These are phyloP conservation scores for Pythium aquatile DNA, from an alignment of 352 stramenopile genomes.

Conservation along the genomic window DNA sequence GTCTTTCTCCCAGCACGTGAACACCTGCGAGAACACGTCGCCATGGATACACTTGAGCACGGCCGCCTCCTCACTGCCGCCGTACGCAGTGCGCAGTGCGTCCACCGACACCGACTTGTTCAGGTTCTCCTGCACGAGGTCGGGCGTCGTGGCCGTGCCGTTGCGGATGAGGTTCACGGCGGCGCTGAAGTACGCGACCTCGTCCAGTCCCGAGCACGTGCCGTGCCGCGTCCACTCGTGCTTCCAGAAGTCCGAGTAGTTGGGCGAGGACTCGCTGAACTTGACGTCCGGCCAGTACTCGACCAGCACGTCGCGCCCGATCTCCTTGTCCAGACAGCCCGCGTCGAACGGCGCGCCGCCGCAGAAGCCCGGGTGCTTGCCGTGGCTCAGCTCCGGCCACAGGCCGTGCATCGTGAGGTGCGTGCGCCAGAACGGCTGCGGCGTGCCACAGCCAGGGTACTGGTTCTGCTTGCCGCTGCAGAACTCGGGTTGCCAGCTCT, in stretches of 20 bases:
- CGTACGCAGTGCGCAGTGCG: conserved; percentile 41
- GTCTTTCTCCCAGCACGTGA: conserved; percentile 83
- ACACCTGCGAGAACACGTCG: conserved; percentile 65
- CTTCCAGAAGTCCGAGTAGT: conserved; percentile 89
- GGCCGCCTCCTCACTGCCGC: conserved; percentile 25
- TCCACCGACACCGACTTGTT: conserved; percentile 44
- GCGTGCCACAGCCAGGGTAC: conserved; percentile 68
- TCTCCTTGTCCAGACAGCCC: conserved; percentile 45
- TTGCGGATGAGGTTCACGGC: conserved; percentile 83
- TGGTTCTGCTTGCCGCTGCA: conserved; percentile 54
- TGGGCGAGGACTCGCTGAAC: conserved; percentile 36
- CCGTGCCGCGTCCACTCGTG: conserved; percentile 94
- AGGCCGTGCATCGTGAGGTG: conserved; percentile 90
- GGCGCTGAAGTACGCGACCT: conserved; percentile 83
- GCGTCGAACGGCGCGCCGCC: conserved; percentile 70
- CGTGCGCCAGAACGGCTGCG: conserved; percentile 70
- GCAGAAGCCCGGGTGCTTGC: conserved; percentile 77
- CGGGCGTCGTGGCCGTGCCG: conserved; percentile 58
- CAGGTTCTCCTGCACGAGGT: conserved; percentile 60
- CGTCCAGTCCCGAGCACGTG: conserved; percentile 87
- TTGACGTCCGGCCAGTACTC: conserved; percentile 90
- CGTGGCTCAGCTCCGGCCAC: conserved; percentile 76
- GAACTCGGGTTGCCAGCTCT: conserved; percentile 90
- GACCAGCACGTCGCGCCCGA: conserved; percentile 72
- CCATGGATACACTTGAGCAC: conserved; percentile 42